Conservation (phyloP, 352 stramenopile genomes). For the Globisporangium nodosum region DNA sequence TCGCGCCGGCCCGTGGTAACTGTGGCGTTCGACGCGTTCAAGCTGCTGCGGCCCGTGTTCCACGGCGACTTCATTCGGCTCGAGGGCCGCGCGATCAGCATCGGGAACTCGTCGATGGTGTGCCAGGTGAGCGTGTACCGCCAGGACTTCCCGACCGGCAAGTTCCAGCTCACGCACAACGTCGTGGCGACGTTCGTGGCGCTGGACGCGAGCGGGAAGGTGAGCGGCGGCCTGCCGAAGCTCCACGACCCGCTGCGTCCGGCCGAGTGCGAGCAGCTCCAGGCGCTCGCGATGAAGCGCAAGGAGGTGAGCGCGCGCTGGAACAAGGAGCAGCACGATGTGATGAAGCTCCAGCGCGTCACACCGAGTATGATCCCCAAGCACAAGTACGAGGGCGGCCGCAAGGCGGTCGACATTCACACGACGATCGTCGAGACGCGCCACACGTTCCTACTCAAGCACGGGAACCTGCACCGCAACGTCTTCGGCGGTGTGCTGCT, state of each 20-base stretch:
- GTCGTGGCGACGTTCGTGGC: conserved; percentile 36
- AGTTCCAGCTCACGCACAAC: conserved; percentile 43
- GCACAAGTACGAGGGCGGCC: conserved; percentile 5
- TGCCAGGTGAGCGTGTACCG: conserved; percentile 39
- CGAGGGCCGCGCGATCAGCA: conserved; percentile 30
- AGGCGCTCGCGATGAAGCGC: conserved; percentile 21
- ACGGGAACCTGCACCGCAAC: conserved; percentile 30
- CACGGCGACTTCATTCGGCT: conserved; percentile 39
- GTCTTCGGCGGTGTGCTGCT: conserved; percentile 40
- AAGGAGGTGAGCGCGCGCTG: conserved; percentile 27
- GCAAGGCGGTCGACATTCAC: conserved; percentile 19
- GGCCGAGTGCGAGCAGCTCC: conserved; percentile 22
- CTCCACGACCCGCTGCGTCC: conserved; percentile 19
- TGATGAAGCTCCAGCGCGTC: conserved; percentile 19
- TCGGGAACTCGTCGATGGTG: conserved; percentile 33
- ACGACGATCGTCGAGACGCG: conserved; percentile 34
- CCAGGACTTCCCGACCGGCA: conserved; percentile 23
- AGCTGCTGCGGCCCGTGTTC: conserved; percentile 26
- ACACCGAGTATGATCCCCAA: conserved; percentile 27
- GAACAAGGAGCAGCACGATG: conserved; percentile 23
- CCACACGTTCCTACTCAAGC: conserved; percentile 31
- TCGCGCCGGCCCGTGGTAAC: conserved; percentile 27
- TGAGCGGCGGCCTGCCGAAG: conserved; percentile 14
- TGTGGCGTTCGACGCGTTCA: conserved; percentile 43
- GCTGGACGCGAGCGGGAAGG: conserved; percentile 19